Conservation (phyloP, 2,329 filamentous ascomycete species). For the Elsinoe ampelina region DNA sequence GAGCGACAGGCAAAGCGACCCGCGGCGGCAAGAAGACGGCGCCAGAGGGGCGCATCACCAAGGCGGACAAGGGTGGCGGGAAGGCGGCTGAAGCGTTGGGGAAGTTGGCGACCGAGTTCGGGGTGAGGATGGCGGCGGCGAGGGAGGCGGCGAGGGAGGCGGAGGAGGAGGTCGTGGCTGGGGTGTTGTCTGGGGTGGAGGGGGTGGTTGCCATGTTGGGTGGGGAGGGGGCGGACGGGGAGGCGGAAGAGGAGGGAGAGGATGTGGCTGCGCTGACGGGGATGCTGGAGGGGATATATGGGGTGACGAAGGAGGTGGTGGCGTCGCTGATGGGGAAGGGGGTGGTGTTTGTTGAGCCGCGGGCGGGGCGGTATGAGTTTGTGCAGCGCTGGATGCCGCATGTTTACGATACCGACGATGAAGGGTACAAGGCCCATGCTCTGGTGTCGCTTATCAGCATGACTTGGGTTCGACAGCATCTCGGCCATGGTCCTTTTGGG, state of each 20-base stretch:
- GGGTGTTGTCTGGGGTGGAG: too few relatives aligned
- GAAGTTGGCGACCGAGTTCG: too few relatives aligned
- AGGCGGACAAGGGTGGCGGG: too few relatives aligned
- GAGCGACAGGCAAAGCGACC: too few relatives aligned
- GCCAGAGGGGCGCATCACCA: too few relatives aligned
- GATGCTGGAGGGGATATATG: neutral
- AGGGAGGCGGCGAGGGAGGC: too few relatives aligned
- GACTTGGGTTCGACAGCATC: neutral
- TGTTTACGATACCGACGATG: neutral
- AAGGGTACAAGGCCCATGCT: neutral
- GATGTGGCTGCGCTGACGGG: neutral
- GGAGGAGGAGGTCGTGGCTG: too few relatives aligned
- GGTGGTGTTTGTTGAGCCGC: neutral
- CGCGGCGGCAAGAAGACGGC: too few relatives aligned
- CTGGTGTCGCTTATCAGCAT: neutral
- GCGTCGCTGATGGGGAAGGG: neutral
- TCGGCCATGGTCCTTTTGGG: neutral
- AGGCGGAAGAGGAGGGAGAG: neutral
- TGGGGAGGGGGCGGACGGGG: neutral
- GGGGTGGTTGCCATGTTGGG: neutral
- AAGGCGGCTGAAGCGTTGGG: too few relatives aligned
- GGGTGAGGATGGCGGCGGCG: too few relatives aligned
- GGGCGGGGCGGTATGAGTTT: neutral
- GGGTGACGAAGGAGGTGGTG: neutral
- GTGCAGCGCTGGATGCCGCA: neutral